phyloP scores from a whole-genome alignment of 2,329 filamentous ascomycete species.

The Alternaria alternata region DNA sequence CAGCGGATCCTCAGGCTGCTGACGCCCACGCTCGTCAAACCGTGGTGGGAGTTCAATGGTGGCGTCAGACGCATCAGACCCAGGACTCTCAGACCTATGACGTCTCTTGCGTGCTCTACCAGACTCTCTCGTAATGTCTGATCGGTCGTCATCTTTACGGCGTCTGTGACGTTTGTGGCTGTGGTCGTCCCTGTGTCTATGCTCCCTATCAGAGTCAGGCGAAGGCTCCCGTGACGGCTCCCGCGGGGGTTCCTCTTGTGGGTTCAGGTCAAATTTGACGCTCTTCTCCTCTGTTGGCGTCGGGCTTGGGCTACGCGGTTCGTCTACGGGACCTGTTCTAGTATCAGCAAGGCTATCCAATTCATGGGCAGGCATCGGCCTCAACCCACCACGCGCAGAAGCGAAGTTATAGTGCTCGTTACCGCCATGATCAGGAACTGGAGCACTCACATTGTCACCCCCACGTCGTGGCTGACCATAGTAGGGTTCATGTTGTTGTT shows the following conservation, averaged over 20 bases:
- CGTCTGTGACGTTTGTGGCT: slow-evolving; percentile 15
- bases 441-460: slow-evolving; percentile 62
- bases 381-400: slow-evolving; percentile 46
- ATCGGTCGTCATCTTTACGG: slow-evolving; percentile 27
- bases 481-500: slow-evolving; percentile 32
- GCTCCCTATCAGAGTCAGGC: slow-evolving; percentile 15
- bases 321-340: slow-evolving; percentile 37
- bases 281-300: slow-evolving; percentile 37
- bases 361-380: slow-evolving; percentile 36
- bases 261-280: slow-evolving; percentile 52
- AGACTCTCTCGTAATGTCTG: slow-evolving; percentile 25
- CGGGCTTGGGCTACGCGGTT: slow-evolving; percentile 20
- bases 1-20: slow-evolving; percentile 42
- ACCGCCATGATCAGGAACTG: slow-evolving; percentile 36
- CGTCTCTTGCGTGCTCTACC: slow-evolving; percentile 28
- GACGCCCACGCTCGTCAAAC: slow-evolving; percentile 46
- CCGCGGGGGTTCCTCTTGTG: slow-evolving; percentile 36
- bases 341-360: slow-evolving; percentile 10
- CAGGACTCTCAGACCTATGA: slow-evolving; percentile 35
- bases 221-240: slow-evolving; percentile 24
- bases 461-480: slow-evolving; percentile 48
- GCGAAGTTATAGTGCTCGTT: slow-evolving; percentile 34
- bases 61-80: slow-evolving; percentile 39
- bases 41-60: slow-evolving; percentile 49
- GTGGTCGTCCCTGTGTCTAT: slow-evolving; percentile 10